These are phyloP conservation scores for Cladosporium velox DNA, from an alignment of 2,329 filamentous ascomycete species.

Conservation along the genomic window DNA sequence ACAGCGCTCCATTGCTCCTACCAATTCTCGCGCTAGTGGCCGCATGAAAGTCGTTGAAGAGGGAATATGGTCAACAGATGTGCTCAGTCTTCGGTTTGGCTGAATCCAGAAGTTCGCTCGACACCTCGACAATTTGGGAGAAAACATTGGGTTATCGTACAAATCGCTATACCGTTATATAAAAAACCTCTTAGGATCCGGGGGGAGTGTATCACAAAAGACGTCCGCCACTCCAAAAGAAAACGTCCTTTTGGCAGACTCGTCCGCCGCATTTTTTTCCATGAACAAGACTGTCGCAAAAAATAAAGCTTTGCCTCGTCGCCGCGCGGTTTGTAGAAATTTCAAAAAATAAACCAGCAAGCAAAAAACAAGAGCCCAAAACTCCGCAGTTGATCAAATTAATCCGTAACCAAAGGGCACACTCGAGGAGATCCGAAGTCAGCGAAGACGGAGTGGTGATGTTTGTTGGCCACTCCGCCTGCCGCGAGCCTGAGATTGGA, in stretches of 20 bases:
- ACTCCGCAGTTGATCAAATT: background rate
- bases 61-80: background rate
- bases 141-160: conserved; percentile 16
- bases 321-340: background rate
- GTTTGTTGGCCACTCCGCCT: background rate
- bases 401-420: background rate
- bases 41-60: background rate
- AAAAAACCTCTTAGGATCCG: conserved; percentile 5
- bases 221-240: conserved; percentile 2
- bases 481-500: background rate
- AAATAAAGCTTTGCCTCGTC: background rate
- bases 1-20: background rate
- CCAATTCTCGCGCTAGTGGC: background rate
- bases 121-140: background rate
- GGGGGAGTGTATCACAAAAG: conserved; percentile 8
- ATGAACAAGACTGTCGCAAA: conserved; percentile 3
- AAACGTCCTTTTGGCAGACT: conserved; percentile 2
- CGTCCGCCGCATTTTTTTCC: background rate
- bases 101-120: background rate
- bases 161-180: conserved; percentile 22
- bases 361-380: background rate
- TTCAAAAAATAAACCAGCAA: background rate
- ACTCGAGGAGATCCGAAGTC: background rate
- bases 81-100: background rate
- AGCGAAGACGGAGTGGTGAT: background rate